These are phyloP conservation scores for Setaria viridis DNA, from an alignment of 202 grass and related monocot species.

Conservation along the genomic window DNA sequence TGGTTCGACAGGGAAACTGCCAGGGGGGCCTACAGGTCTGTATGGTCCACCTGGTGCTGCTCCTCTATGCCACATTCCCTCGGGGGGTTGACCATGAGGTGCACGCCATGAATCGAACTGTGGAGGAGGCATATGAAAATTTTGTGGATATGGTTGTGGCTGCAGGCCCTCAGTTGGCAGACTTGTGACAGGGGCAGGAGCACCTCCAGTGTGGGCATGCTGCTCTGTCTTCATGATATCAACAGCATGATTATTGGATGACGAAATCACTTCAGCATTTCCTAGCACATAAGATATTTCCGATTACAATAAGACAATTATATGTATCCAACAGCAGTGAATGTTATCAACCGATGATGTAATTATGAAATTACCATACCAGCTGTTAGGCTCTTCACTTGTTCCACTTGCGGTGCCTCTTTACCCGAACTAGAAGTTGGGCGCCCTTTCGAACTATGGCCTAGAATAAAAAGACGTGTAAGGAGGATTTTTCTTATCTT, in stretches of 20 bases:
- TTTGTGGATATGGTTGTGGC: conserved; percentile 56
- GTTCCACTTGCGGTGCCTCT: conserved; percentile 62
- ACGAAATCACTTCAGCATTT: conserved; percentile 36
- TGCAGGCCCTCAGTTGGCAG: conserved; percentile 55
- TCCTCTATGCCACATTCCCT: conserved; percentile 82
- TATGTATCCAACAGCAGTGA: conserved; percentile 33
- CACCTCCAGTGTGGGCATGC: conserved; percentile 47
- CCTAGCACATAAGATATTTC: conserved; percentile 57
- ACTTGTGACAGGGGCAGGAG: conserved; percentile 36
- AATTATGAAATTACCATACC: conserved; percentile 51
- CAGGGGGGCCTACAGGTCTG: conserved; percentile 58
- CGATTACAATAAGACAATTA: conserved; percentile 30
- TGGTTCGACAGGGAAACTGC: conserved; percentile 67
- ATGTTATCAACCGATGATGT: conserved; percentile 23
- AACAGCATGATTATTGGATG: conserved; percentile 43
- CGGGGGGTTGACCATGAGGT: conserved; percentile 64
- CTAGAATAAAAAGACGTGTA: conserved; percentile 50
- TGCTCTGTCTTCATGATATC: conserved; percentile 75
- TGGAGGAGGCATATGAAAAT: conserved; percentile 52
- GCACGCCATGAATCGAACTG: conserved; percentile 74
- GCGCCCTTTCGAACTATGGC: conserved; percentile 75
- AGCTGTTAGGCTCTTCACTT: conserved; percentile 47
- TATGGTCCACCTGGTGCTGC: conserved; percentile 56
- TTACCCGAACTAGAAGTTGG: conserved; percentile 72
- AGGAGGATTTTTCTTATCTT: conserved; percentile 1